Percentiles rank a stretch among this genome's conserved stretches.
Evolutionary conservation across 805 yeast species (phyloP).

Genomic region (Cyberlindnera americana): DNA sequence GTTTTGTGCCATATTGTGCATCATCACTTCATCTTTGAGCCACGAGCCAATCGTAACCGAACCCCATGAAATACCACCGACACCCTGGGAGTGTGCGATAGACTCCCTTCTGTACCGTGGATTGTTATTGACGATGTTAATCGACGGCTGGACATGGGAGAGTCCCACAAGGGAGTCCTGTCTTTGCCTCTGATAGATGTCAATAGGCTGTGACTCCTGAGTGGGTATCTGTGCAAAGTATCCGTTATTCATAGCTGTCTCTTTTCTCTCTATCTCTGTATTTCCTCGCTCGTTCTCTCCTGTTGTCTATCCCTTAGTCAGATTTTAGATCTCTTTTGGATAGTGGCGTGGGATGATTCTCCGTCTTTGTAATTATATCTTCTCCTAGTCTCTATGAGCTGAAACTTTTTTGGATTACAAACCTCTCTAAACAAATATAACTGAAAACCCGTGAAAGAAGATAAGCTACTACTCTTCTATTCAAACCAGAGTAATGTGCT

Average conservation of each 20-base stretch:
- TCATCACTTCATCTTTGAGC: conserved; percentile 90
- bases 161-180: conserved; percentile 15
- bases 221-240: conserved; percentile 15
- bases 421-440: too few relatives aligned
- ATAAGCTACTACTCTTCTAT: too few relatives aligned
- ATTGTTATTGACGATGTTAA: conserved; percentile 29
- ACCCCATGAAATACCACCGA: conserved; percentile 98
- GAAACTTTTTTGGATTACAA: too few relatives aligned
- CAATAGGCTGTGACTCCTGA: conserved; percentile 21
- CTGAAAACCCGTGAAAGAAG: too few relatives aligned
- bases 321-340: too few relatives aligned
- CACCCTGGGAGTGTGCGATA: conserved; percentile 93
- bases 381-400: too few relatives aligned
- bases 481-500: too few relatives aligned
- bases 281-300: too few relatives aligned
- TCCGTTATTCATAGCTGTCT: conserved; percentile 18
- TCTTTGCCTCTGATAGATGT: conserved; percentile 23
- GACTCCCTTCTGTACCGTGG: conserved; percentile 74
- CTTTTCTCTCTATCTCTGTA: too few relatives aligned
- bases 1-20: conserved; percentile 32
- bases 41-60: conserved; percentile 92
- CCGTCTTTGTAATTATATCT: too few relatives aligned
- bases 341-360: too few relatives aligned
- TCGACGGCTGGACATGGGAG: conserved; percentile 16
- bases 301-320: too few relatives aligned